These are phyloP conservation scores for Fusarium circinatum DNA, from an alignment of 2,329 filamentous ascomycete genomes.

Conservation along the genomic window DNA sequence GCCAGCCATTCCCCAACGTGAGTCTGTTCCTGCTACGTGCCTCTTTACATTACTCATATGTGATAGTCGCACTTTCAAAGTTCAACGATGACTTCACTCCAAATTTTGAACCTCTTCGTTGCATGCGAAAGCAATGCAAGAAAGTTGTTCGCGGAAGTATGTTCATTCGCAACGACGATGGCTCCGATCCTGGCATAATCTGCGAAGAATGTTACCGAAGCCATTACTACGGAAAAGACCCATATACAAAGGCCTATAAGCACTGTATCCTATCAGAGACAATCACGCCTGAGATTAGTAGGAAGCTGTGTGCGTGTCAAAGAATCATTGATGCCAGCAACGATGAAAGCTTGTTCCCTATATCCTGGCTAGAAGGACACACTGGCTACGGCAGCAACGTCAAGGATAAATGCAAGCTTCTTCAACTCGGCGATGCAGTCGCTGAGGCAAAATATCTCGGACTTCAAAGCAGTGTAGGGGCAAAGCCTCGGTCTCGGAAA, in stretches of 20 bases:
- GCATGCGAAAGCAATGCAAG: constrained; percentile 28
- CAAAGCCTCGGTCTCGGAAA: constrained; percentile 6
- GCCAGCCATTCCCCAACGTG: constrained; percentile 37
- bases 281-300: constrained; percentile 30
- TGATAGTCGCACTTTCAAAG: constrained; percentile 21
- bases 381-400: not conserved
- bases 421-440: constrained; percentile 23
- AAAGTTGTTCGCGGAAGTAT: constrained; percentile 33
- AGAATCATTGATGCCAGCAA: not conserved
- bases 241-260: constrained; percentile 33
- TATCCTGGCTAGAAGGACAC: constrained; percentile 8
- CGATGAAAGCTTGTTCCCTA: constrained; percentile 13
- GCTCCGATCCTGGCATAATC: constrained; percentile 9
- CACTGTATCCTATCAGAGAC: constrained; percentile 26
- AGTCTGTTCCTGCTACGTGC: not conserved
- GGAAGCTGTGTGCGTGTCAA: constrained; percentile 29
- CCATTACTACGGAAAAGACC: constrained; percentile 14
- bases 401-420: constrained; percentile 9
- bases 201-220: constrained; percentile 34
- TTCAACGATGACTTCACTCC: constrained; percentile 20
- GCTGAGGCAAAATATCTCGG: constrained; percentile 32
- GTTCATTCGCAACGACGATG: constrained; percentile 17
- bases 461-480: constrained; percentile 25
- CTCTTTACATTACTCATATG: not conserved
- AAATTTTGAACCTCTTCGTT: constrained; percentile 26